Base-by-base conservation (phyloP, 371 early-diverging fungal genomes). In the Zancudomyces culisetae region DNA sequence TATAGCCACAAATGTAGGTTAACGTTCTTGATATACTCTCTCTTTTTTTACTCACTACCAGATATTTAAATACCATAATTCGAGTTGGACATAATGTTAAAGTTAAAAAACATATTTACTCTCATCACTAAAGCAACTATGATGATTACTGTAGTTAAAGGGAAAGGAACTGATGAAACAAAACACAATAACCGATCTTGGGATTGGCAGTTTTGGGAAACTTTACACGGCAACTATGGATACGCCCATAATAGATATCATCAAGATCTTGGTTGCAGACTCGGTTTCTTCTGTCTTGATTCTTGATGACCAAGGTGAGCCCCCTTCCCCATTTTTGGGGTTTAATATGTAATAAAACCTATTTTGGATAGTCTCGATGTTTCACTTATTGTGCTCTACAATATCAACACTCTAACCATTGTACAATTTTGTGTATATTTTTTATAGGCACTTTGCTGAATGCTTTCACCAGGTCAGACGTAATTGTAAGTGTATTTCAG, bases 391-490 rank as follows among this genome's bases (percentile, higher is more conserved):
- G n/a, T n/a, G n/a, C n/a, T n/a, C n/a, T n/a, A n/a, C n/a, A n/a
- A n/a, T n/a, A n/a, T n/a, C n/a, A n/a, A n/a, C n/a, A n/a, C n/a
- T n/a, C n/a, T n/a, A n/a, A n/a, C n/a, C n/a, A n/a, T n/a, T n/a
- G n/a, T n/a, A n/a, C n/a, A n/a, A n/a, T n/a, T n/a, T n/a, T n/a
- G 27, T 29, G 21, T 59, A 4, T 45, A 27, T 42, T 59, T 70
- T 27, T 48, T n/a, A 13, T 43, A 76, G 76, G 74, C 24, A 73
- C 75, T 0, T 84, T 95, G 10, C 55, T 94, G 29, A 90, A 96
- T 60, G 92, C 92, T 40, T 93, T 88, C 64, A 92, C 90, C 61
- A 84, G 88, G 27, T 83, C 86, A 19, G 96, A 96, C 70, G 85
- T 92, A 26, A 79, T 92, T 77, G 83, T 90, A 75, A 55, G 71